Evolutionary conservation across 2,329 filamentous ascomycete species (phyloP), one percentile per base, ranked within the genome.

Genomic region (Lanzia echinophila): DNA sequence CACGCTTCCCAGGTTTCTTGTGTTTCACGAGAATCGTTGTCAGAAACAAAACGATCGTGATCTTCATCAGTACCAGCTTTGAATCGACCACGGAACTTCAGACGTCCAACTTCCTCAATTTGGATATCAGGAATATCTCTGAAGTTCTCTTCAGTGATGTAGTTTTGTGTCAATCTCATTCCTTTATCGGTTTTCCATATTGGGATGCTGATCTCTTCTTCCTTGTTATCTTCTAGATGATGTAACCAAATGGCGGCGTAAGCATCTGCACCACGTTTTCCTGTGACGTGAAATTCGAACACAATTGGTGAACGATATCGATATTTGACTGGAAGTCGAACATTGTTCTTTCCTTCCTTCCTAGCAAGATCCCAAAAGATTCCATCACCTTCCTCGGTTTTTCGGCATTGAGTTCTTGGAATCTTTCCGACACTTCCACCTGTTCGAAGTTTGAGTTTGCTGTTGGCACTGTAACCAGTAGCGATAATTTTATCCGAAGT

Each of bases 1-100:
- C 92, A 96, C 0, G 90, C 88, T 69, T 96, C 90, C 90, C 91
- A 97, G 0, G 87, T 88, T 72, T 97, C 92, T 60, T 89, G 95
- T 0, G 91, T 96, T 74, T 97, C 94, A 32, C 92, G 85, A 1
- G 87, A 86, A 67, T 95, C 84, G 64, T 95, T 96, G 69, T 95
- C 88, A 46, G 83, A 81, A 20, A 96, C 84, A 62, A 96, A 96
- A 1, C 77, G 78, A 60, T 88, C 79, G 67, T 97, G 94, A 17
- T 89, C 87, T 51, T 88, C 83, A 67, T 96, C 91, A 47, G 89
- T 95, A 13, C 92, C 92, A 0, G 91, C 84, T 60, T 94, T 95
- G 75, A 97, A 97, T 12, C 84, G 79, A 11, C 83, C 88, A 2
- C 78, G 77, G 77, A 97, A 96, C 34, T 83, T 81, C 12, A 97